Base-by-base conservation (phyloP, 2,329 filamentous ascomycete species). In the Zalaria sp. region DNA sequence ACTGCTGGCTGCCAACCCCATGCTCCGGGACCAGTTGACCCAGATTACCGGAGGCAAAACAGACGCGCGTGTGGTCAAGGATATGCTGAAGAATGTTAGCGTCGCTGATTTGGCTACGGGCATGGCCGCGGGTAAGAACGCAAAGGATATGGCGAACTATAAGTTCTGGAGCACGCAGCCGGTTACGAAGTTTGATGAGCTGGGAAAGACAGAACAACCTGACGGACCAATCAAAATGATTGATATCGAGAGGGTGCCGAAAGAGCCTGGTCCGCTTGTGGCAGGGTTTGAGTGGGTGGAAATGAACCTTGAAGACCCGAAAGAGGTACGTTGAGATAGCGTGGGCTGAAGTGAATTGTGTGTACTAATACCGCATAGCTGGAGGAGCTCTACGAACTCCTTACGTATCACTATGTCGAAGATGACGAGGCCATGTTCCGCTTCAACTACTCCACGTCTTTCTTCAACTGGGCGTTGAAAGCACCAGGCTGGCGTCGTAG, bases 121-220 rank as follows among this genome's bases (percentile, higher is more conserved):
- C 54, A 81, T 87, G 10, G 70, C 84, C 5, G 79, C 76, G 47
- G 83, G 83, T 43, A 93, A 91, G 71, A 93, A 93, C 56, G 80
- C 78, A 53, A 95, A 94, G 68, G 88, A 95, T 57, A 94, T 95
- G 86, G 87, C 81, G 5, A 84, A 81, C 44, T 95, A 96, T 72
- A 95, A 93, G 65, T 98, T 98, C 68, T 98, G 91, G 91, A 80
- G 86, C 61, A 98, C 91, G 37, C 91, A 98, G 62, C 91, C 91
- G 1, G 91, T 98, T 45, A 83, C 84, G 39, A 81, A 80, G 56
- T 94, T 96, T 56, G 80, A 74, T 53, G 55, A 57, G 44, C 79
- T 59, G 62, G 66, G 73, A 40, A 64, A 69, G 45, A 66, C 71
- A 48, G 57, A 64, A 32, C 55, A 78, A 38, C 69, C 78, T 48